These are phyloP conservation scores for Magnaporthiopsis incrustans DNA, from an alignment of 2,329 filamentous ascomycete genomes.

Conservation along the genomic window DNA sequence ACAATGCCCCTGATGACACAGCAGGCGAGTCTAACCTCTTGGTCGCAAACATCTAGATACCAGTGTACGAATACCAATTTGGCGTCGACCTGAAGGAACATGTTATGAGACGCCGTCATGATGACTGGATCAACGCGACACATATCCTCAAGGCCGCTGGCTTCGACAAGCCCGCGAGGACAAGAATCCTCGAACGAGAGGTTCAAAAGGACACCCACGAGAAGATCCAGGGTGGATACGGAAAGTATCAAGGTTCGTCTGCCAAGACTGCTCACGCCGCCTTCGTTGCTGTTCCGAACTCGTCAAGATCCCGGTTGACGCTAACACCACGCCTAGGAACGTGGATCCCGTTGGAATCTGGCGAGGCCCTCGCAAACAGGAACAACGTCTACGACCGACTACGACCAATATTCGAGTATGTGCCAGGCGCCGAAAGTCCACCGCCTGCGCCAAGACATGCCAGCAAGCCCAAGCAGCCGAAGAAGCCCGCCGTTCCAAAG, in stretches of 20 bases:
- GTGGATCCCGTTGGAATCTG: conserved; percentile 85
- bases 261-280: neutral
- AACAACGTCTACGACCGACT: conserved; percentile 83
- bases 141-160: conserved; percentile 96
- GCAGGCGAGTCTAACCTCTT: neutral
- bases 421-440: conserved; percentile 76
- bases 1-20: no score
- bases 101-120: conserved; percentile 89
- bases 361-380: conserved; percentile 72
- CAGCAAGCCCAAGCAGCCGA: conserved; percentile 73
- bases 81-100: conserved; percentile 70
- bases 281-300: no score
- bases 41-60: conserved; percentile 53
- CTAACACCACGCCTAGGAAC: conserved; percentile 52
- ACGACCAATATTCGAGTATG: conserved; percentile 80
- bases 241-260: conserved; percentile 82
- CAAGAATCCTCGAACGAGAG: conserved; percentile 89
- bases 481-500: conserved; percentile 54
- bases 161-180: conserved; percentile 93
- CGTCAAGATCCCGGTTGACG: conserved; percentile 1
- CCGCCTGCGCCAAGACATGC: conserved; percentile 91
- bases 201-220: conserved; percentile 95
- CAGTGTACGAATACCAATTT: conserved; percentile 89
- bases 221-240: conserved; percentile 96
- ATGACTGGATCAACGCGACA: conserved; percentile 99